Base-by-base conservation (phyloP, 805 yeast species). In the Sugiyamaella floridensis region DNA sequence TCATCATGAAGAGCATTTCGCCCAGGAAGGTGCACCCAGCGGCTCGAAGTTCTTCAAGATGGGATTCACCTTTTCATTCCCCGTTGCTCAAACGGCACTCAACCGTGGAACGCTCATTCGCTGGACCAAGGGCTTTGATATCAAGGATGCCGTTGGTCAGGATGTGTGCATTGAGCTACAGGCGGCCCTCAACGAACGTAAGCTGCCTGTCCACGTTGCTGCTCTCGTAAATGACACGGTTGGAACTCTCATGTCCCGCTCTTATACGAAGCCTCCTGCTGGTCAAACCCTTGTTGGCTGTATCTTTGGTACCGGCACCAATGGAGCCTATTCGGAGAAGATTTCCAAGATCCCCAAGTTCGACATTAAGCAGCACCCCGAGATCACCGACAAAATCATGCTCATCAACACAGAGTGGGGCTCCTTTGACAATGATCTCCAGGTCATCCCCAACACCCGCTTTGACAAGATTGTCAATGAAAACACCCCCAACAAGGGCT, bases 351-450 rank as follows among this genome's bases (percentile, higher is more conserved):
- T 93, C 60, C 79, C 78, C 51, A 92, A 93, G 70, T 74, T 90
- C 56, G 79, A 81, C n/a, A 75, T 77, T 2, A 51, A 51, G n/a
- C 55, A 51, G n/a, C 58, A 61, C 47, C 60, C 62, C 15, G 61
- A 63, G 42, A 58, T 56, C 50, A 55, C 51, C 43, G 48, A 53
- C 12, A 68, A 69, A 45, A 69, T 77, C 61, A 90, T 90, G 97
- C 86, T 89, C 57, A 78, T 90, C 62, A 90, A 90, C 72, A 90
- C 97, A 45, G 99, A 93, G 71, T 93, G 98, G 97, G 98, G 98
- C 57, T 89, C 97, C 43, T 92, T 90, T 63, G 98, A 92, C 70
- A 92, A 92, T 65, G 83, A 80, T 19, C 75, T 89, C 56, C 75
- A 80, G 59, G 74, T 82, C 42, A 74, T 92, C 57, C 97, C 97